A percentile compares a stretch with the other conserved stretches of the same genome.
phyloP scores from a whole-genome alignment of 768 basidiomycete genomes.

The Dioszegia crocea region DNA sequence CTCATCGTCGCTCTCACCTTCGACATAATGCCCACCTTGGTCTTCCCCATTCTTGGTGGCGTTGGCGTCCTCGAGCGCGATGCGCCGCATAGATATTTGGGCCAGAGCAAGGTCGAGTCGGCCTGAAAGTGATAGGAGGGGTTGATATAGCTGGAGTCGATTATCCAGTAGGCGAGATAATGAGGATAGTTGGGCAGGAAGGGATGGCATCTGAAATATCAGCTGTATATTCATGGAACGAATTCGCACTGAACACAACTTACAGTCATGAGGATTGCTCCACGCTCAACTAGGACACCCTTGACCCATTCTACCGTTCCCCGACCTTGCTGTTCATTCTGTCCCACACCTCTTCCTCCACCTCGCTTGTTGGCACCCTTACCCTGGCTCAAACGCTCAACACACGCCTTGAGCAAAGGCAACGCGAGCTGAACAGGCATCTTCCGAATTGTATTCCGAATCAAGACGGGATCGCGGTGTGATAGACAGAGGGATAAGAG shows the following conservation, averaged over 20 bases:
- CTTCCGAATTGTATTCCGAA: slow-evolving; percentile 78
- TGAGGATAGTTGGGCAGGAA: slow-evolving; percentile 78
- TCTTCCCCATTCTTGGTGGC: slow-evolving; percentile 61
- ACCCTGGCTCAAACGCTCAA: slow-evolving; percentile 78
- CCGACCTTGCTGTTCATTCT: slow-evolving; percentile 46
- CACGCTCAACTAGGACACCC: slow-evolving; percentile 76
- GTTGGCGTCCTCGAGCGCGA: slow-evolving; percentile 55
- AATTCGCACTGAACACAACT: slow-evolving; percentile 43
- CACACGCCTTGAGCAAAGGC: slow-evolving; percentile 77
- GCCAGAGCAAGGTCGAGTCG: slow-evolving; percentile 89
- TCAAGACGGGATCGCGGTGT: slow-evolving; percentile 74
- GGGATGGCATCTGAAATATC: slow-evolving; percentile 72
- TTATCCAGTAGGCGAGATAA: slow-evolving; percentile 72
- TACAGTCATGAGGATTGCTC: slow-evolving; percentile 90
- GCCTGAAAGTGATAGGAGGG: slow-evolving; percentile 77
- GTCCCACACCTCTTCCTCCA: slow-evolving; percentile 66
- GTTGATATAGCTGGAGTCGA: slow-evolving; percentile 76
- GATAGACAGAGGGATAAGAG: slow-evolving; percentile 65
- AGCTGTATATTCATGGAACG: background rate
- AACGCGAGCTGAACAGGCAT: slow-evolving; percentile 83
- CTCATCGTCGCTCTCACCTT: slow-evolving; percentile 59
- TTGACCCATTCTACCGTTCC: slow-evolving; percentile 54
- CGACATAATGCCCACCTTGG: slow-evolving; percentile 64
- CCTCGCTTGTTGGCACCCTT: slow-evolving; percentile 69
- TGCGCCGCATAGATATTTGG: slow-evolving; percentile 83